These are phyloP conservation scores for Macroventuria anomochaeta DNA, from an alignment of 2,329 filamentous ascomycete genomes.

Conservation along the genomic window DNA sequence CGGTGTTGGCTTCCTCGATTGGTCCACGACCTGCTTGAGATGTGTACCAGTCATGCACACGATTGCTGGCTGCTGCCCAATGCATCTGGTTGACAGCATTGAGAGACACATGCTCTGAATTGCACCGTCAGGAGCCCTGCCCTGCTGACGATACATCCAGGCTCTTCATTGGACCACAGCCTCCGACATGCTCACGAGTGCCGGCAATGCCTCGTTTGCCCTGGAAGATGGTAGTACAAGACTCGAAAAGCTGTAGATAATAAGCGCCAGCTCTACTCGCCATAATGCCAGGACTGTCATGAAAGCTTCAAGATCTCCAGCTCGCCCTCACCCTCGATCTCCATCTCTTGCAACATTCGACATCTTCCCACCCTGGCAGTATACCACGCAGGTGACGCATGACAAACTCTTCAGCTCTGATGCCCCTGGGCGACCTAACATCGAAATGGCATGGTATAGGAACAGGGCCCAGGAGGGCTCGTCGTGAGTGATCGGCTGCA, in stretches of 20 bases:
- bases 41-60: conserved; percentile 44
- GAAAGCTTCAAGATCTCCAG: conserved; percentile 34
- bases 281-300: conserved; percentile 21
- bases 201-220: conserved; percentile 29
- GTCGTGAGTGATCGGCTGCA: conserved; percentile 43
- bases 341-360: conserved; percentile 21
- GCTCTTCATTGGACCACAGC: conserved; percentile 36
- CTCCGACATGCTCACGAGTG: conserved; percentile 20
- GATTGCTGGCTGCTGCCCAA: conserved; percentile 41
- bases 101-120: conserved; percentile 27
- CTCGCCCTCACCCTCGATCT: conserved; percentile 28
- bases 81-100: conserved; percentile 32
- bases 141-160: conserved; percentile 29
- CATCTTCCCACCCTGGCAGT: background rate
- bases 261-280: conserved; percentile 46
- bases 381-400: background rate
- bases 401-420: conserved; percentile 14
- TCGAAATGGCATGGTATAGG: conserved; percentile 14
- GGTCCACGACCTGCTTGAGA: conserved; percentile 37
- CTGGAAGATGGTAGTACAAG: conserved; percentile 39
- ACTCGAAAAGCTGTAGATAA: conserved; percentile 31
- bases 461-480: conserved; percentile 20
- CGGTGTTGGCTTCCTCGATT: conserved; percentile 38
- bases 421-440: background rate
- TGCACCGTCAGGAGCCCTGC: conserved; percentile 25